Conservation (phyloP, 1,284 basidiomycete genomes). For the Trametes hirsuta region DNA sequence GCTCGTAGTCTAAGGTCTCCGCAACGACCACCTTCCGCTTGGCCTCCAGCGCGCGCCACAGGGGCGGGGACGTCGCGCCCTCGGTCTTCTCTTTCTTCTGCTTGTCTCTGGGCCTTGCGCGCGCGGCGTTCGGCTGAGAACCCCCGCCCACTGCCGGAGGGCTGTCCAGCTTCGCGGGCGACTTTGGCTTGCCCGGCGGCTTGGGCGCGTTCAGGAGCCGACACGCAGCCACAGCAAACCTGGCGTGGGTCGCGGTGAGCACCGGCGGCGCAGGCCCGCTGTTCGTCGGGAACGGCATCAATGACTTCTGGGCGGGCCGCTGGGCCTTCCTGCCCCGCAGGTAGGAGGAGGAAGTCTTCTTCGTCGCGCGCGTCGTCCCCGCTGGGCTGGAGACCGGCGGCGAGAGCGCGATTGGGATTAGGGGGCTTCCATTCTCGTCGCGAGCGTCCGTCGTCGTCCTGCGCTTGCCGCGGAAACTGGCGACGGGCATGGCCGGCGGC, state of each 20-base stretch:
- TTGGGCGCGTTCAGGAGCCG: conserved; percentile 3
- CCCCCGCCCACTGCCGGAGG: background rate
- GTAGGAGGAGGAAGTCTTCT: background rate
- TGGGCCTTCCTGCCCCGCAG: background rate
- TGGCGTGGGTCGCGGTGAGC: conserved; percentile 16
- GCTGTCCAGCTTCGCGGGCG: background rate
- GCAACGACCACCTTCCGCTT: conserved; percentile 22
- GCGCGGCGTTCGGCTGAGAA: conserved; percentile 3
- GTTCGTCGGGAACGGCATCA: conserved; percentile 19
- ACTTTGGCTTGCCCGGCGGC: background rate
- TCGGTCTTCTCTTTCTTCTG: conserved; percentile 2
- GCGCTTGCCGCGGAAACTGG: conserved; percentile 12
- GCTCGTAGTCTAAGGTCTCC: conserved; percentile 26
- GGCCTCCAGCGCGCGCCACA: conserved; percentile 22
- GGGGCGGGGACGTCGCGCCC: conserved; percentile 4
- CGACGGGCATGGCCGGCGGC: conserved; percentile 14
- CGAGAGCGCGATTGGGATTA: conserved; percentile 8
- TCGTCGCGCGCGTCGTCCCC: conserved; percentile 1
- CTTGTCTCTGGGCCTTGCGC: conserved; percentile 7
- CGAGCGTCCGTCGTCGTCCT: conserved; percentile 7
- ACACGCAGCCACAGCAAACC: conserved; percentile 9
- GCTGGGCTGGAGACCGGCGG: conserved; percentile 3
- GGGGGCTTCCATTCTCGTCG: conserved; percentile 16
- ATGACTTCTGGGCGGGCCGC: conserved; percentile 4
- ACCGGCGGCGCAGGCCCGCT: conserved; percentile 18